Percentiles rank a stretch among this genome's conserved stretches.
phyloP scores from a whole-genome alignment of 768 basidiomycete genomes.

The Pisolithus sp. region DNA sequence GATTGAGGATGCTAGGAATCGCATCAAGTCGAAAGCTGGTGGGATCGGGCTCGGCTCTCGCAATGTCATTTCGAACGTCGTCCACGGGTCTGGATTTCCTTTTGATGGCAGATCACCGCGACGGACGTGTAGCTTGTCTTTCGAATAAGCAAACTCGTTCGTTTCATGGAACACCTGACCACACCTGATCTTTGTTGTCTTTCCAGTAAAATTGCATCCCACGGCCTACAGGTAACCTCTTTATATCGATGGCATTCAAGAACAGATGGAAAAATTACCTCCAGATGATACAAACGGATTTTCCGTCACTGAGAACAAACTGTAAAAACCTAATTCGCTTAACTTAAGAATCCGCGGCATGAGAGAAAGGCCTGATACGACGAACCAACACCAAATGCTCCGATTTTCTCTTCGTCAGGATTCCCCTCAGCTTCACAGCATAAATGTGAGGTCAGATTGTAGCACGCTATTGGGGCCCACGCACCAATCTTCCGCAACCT shows the following conservation, averaged over 20 bases:
- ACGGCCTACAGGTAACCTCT: slow-evolving; percentile 41
- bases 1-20: slow-evolving; percentile 85
- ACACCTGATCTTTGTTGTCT: slow-evolving; percentile 81
- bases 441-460: neutral
- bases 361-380: neutral
- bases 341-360: neutral
- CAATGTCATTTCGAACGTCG: slow-evolving; percentile 83
- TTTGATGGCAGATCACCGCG: slow-evolving; percentile 55
- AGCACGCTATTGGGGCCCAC: slow-evolving; percentile 6
- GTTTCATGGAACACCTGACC: neutral
- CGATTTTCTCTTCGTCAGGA: slow-evolving; percentile 91
- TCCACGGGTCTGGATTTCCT: slow-evolving; percentile 52
- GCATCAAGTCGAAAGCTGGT: slow-evolving; percentile 76
- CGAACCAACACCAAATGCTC: slow-evolving; percentile 86
- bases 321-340: slow-evolving; percentile 55
- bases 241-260: slow-evolving; percentile 11
- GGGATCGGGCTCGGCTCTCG: slow-evolving; percentile 79
- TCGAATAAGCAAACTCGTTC: neutral
- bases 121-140: slow-evolving; percentile 66
- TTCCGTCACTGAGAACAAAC: slow-evolving; percentile 77
- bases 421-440: slow-evolving; percentile 74
- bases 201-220: slow-evolving; percentile 99
- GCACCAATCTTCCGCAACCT: slow-evolving; percentile 83
- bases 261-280: slow-evolving; percentile 33
- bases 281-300: slow-evolving; percentile 80